These are phyloP conservation scores for Hemileccinum rubropunctum DNA, from an alignment of 768 basidiomycete species.

Conservation along the genomic window DNA sequence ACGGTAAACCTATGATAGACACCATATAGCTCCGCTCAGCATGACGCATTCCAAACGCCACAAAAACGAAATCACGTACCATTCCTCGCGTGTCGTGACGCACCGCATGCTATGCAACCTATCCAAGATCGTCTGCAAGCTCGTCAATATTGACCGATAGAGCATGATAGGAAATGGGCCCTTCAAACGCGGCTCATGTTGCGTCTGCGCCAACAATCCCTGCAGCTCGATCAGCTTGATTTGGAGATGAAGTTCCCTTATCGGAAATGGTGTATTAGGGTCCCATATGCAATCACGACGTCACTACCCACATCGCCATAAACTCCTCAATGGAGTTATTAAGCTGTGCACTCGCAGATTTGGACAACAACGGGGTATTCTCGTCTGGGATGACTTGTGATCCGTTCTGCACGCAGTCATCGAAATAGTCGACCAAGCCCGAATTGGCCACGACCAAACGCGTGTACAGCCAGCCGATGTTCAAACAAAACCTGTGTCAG, in stretches of 20 bases:
- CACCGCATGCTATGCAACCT: slow-evolving; percentile 94
- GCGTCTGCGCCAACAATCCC: slow-evolving; percentile 80
- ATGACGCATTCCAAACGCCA: not conserved
- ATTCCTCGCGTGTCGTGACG: slow-evolving; percentile 94
- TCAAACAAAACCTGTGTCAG: slow-evolving; percentile 74
- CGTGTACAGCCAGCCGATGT: slow-evolving; percentile 94
- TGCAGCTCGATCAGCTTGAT: slow-evolving; percentile 86
- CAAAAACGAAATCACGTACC: slow-evolving; percentile 44
- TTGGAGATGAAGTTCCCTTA: slow-evolving; percentile 93
- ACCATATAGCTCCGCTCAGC: slow-evolving; percentile 11
- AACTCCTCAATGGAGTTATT: slow-evolving; percentile 76
- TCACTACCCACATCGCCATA: slow-evolving; percentile 77
- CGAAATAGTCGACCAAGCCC: slow-evolving; percentile 49
- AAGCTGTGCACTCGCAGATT: slow-evolving; percentile 42
- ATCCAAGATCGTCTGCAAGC: slow-evolving; percentile 83
- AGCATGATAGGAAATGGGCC: slow-evolving; percentile 89
- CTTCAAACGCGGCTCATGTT: slow-evolving; percentile 92
- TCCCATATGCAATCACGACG: not conserved
- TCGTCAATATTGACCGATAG: slow-evolving; percentile 80
- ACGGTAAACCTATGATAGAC: slow-evolving; percentile 64
- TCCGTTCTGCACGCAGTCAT: slow-evolving; percentile 12
- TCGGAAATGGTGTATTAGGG: not conserved
- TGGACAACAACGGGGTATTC: slow-evolving; percentile 30
- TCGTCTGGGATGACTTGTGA: slow-evolving; percentile 22
- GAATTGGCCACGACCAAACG: slow-evolving; percentile 88